A percentile compares a stretch with the other conserved stretches of the same genome.
Evolutionary conservation across 306 rosid genomes (phyloP).

Genomic region (Acacia acuminata): DNA sequence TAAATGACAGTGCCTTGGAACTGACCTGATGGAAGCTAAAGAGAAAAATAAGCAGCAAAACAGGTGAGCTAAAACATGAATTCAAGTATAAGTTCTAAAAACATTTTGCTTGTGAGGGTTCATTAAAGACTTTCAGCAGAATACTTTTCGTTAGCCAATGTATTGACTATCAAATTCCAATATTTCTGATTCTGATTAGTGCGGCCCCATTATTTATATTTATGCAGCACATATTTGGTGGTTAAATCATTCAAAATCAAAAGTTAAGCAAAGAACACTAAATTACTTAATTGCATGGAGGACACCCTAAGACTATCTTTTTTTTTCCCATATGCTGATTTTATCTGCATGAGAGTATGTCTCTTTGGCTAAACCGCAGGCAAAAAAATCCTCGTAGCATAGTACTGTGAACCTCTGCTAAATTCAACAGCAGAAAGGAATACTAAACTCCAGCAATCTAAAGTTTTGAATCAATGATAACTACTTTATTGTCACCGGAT

Average conservation of each 20-base stretch:
- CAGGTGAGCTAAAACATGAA: background rate
- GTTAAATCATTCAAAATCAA: background rate
- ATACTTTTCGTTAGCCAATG: no score
- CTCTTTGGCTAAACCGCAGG: background rate
- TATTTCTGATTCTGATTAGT: background rate
- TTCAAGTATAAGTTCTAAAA: background rate
- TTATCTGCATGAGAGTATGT: background rate
- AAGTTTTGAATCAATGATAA: background rate
- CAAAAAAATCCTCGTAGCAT: constrained; percentile 9
- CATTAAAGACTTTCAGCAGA: no score
- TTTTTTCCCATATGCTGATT: background rate
- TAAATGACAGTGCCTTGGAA: background rate
- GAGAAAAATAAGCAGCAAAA: background rate
- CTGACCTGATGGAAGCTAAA: background rate
- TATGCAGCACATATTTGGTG: background rate
- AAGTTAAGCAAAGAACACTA: background rate
- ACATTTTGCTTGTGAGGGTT: background rate
- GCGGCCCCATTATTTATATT: background rate
- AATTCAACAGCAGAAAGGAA: background rate
- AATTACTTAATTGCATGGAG: background rate
- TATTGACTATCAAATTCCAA: background rate
- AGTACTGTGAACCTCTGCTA: background rate
- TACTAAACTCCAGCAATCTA: background rate
- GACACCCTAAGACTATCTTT: background rate
- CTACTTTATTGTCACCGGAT: background rate